Evolutionary conservation across 1,284 basidiomycete genomes (phyloP).

Genomic region (Ganoderma boninense): DNA sequence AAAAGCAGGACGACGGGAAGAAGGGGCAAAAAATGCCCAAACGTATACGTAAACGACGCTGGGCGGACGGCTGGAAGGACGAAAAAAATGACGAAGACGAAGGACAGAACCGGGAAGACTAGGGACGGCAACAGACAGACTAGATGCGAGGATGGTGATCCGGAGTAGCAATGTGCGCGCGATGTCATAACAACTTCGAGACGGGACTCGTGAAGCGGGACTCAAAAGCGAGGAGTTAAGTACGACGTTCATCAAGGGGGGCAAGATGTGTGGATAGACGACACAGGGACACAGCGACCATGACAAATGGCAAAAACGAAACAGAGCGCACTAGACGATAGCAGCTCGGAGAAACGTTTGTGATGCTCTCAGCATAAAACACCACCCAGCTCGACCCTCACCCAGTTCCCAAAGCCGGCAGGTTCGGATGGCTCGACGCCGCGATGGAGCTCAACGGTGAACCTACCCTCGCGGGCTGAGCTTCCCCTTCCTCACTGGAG

Average conservation of each 20-base stretch:
- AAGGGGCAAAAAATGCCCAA: background rate
- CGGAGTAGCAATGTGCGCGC: background rate
- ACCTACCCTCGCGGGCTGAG: background rate
- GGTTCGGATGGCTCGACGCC: slow-evolving; percentile 29
- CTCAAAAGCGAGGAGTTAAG: background rate
- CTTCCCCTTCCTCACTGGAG: slow-evolving; percentile 51
- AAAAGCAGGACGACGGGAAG: background rate
- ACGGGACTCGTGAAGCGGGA: background rate
- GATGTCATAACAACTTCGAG: background rate
- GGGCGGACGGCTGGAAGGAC: background rate
- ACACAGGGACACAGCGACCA: background rate
- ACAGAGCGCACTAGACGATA: background rate
- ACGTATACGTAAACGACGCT: background rate
- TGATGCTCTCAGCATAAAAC: background rate
- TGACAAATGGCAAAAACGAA: background rate
- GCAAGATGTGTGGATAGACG: background rate
- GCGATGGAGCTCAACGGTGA: slow-evolving; percentile 23
- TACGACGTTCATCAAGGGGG: background rate
- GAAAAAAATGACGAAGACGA: background rate
- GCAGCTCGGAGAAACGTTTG: background rate
- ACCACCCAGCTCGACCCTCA: slow-evolving; percentile 14
- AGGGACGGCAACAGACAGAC: background rate
- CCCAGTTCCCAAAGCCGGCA: slow-evolving; percentile 23
- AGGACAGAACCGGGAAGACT: background rate
- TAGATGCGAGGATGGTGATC: background rate